Percentiles rank a stretch among this genome's conserved stretches.
Evolutionary conservation across 352 stramenopile genomes (phyloP).

Genomic region (Peronospora tabacina): DNA sequence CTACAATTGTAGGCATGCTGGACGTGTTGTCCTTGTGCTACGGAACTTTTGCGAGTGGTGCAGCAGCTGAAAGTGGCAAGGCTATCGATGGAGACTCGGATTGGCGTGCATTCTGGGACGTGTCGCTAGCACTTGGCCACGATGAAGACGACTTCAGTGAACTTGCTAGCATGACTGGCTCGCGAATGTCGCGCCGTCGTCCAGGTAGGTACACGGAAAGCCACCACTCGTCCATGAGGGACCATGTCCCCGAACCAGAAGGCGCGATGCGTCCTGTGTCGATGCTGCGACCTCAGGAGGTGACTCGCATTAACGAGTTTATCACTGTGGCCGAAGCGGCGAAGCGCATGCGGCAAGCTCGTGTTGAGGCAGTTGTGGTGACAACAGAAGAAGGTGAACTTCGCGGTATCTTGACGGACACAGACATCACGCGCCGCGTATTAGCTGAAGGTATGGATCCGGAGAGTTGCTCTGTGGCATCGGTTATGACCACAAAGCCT

Average conservation of each 20-base stretch:
- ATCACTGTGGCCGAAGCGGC: constrained; percentile 81
- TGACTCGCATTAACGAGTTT: constrained; percentile 81
- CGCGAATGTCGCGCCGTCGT: constrained; percentile 35
- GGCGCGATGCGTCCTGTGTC: constrained; percentile 68
- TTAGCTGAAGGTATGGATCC: constrained; percentile 76
- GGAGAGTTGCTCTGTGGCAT: constrained; percentile 63
- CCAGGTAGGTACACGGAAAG: constrained; percentile 34
- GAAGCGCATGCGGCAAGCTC: constrained; percentile 72
- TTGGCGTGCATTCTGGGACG: constrained; percentile 86
- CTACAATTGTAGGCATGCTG: constrained; percentile 76
- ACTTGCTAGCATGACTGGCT: constrained; percentile 53
- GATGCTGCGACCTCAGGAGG: constrained; percentile 67
- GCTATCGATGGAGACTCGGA: constrained; percentile 46
- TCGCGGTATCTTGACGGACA: constrained; percentile 81
- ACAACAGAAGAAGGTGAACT: constrained; percentile 77
- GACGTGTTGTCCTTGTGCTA: constrained; percentile 87
- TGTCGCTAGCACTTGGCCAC: constrained; percentile 70
- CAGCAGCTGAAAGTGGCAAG: constrained; percentile 33
- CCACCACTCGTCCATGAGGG: constrained; percentile 38
- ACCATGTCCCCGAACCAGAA: constrained; percentile 47
- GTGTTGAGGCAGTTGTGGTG: constrained; percentile 80
- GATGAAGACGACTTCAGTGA: constrained; percentile 73
- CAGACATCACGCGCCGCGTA: constrained; percentile 79
- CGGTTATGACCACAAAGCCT: constrained; percentile 81
- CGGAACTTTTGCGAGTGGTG: constrained; percentile 74